Conservation (phyloP, 2,329 filamentous ascomycete genomes). For the Aureobasidium melanogenum region DNA sequence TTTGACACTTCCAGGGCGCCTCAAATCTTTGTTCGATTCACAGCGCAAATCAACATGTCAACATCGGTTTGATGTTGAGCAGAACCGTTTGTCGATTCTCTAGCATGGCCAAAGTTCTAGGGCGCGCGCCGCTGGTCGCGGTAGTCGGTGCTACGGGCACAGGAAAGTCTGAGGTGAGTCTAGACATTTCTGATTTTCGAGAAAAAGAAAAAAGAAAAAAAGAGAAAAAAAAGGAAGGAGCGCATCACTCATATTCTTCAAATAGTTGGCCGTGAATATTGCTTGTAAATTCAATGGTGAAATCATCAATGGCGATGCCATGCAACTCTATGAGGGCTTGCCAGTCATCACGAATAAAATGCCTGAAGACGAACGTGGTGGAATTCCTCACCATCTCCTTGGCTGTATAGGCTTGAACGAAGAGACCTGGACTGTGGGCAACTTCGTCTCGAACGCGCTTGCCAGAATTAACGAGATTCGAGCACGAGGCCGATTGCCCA, state of each 20-base stretch:
- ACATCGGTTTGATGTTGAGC: conserved; percentile 11
- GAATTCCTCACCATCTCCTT: conserved; percentile 80
- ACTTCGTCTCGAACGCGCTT: conserved; percentile 63
- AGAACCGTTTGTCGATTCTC: conserved; percentile 7
- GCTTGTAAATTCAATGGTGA: conserved; percentile 80
- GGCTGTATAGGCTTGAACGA: conserved; percentile 67
- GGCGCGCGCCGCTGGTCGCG: conserved; percentile 26
- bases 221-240: neutral
- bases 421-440: conserved; percentile 73
- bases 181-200: neutral
- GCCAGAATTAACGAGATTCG: conserved; percentile 69
- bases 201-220: neutral
- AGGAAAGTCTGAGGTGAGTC: conserved; percentile 75
- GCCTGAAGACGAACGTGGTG: conserved; percentile 61
- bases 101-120: neutral
- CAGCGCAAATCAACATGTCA: conserved; percentile 9
- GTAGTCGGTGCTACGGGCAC: conserved; percentile 87
- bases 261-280: conserved; percentile 78
- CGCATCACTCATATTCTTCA: neutral
- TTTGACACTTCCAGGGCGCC: neutral
- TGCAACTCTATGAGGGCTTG: conserved; percentile 90
- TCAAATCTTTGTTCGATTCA: conserved; percentile 2
- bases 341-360: conserved; percentile 97
- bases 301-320: conserved; percentile 93
- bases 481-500: conserved; percentile 67